Base-by-base conservation (phyloP, 2,329 filamentous ascomycete genomes). In the Neocatenulostroma microsporum region DNA sequence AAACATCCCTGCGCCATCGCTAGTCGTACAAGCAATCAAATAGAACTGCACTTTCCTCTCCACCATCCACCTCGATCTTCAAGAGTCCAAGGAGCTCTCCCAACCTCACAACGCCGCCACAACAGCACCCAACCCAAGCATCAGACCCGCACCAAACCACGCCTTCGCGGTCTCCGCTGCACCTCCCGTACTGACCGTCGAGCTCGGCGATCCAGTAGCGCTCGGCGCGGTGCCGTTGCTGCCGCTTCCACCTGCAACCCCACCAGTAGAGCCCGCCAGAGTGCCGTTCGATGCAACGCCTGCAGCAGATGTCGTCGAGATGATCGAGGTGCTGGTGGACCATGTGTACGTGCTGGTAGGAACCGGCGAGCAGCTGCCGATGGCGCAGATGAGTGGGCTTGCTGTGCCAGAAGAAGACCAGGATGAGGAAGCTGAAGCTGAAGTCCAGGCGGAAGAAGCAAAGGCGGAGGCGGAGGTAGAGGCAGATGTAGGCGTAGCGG, bases 111-210 rank as follows among this genome's bases (percentile, higher is more conserved):
- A 36, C 7, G 34, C 35, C 21, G 30, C 38, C 19, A 44, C 44
- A 11, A 46, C n/a, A 21, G 30, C 44, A 21, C 17, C 44, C 9
- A 46, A 31, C 18, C 36, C 44, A 20, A 37, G 21, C 19, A 47
- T 32, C 3, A 44, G n/a, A 10, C 41, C 37, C 17, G 34, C 39
- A 19, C 34, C 41, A 18, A 44, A 30, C 38, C 41, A 40, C 4
- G 29, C 36, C 26, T 38, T 21, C 13, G 15, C 36, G 5, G 29
- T 32, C 17, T 31, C 33, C 12, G 36, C 41, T 3, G 21, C 44
- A 31, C 30, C 33, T 25, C 30, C 36, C 8, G 33, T 30, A 32
- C 30, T 46, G 15, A 34, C 17, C n/a, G 40, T 33, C 15, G 32
- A 21, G 11, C 21, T 36, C n/a, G 43, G 30, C 15, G 31, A 31